These are phyloP conservation scores for Lactarius hatsudake DNA, from an alignment of 768 basidiomycete genomes.

Conservation along the genomic window DNA sequence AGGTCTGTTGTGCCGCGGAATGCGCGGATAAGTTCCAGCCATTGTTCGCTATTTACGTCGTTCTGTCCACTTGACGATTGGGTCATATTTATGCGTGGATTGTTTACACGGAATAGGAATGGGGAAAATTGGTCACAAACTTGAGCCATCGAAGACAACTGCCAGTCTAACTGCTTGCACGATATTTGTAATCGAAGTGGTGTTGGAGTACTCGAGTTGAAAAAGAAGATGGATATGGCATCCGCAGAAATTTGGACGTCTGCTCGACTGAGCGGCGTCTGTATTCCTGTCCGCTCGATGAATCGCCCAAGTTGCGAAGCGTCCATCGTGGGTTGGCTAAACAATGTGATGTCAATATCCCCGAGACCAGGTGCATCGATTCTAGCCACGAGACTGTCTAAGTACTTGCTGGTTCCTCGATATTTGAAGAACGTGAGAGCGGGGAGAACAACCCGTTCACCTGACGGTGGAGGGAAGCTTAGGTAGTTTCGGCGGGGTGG, in stretches of 20 bases:
- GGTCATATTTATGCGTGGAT: background rate
- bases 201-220: no score
- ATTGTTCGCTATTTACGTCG: background rate
- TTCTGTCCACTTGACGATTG: background rate
- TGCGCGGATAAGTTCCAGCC: background rate
- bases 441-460: background rate
- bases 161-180: background rate
- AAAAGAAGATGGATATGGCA: background rate
- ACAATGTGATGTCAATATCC: background rate
- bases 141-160: background rate
- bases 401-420: background rate
- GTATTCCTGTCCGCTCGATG: background rate
- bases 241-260: fast-evolving
- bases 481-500: background rate
- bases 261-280: no score
- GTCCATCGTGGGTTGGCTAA: background rate
- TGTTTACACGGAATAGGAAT: background rate
- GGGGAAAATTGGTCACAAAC: background rate
- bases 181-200: background rate
- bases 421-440: background rate
- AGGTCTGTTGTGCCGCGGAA: background rate
- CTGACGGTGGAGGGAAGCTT: background rate
- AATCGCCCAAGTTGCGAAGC: background rate
- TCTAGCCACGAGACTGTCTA: background rate
- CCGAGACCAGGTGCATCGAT: background rate